Percentiles rank a stretch among this genome's conserved stretches.
Evolutionary conservation across 371 early-diverging fungal genomes (phyloP).

Genomic region (Mucor irregularis): DNA sequence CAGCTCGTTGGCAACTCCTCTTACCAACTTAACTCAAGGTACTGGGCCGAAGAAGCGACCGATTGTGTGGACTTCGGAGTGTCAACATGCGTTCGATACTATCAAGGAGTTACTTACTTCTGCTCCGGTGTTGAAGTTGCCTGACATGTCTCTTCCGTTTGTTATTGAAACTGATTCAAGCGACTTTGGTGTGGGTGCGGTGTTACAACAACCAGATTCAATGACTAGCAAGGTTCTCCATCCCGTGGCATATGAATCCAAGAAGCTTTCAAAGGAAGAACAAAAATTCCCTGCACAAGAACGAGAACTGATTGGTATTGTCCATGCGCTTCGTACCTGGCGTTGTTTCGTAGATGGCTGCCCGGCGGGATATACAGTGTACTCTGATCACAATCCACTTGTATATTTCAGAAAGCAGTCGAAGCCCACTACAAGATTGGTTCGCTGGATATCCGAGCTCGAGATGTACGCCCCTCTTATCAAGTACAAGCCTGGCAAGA

Average conservation of each 20-base stretch:
- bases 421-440: slow-evolving; percentile 24
- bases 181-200: not conserved
- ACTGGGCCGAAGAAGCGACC: slow-evolving; percentile 19
- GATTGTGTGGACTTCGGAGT: slow-evolving; percentile 16
- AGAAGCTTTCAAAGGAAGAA: slow-evolving; percentile 30
- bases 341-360: slow-evolving; percentile 28
- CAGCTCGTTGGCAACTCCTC: slow-evolving; percentile 35
- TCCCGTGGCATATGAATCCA: slow-evolving; percentile 18
- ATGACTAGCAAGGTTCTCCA: not conserved
- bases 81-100: slow-evolving; percentile 9
- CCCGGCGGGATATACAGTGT: slow-evolving; percentile 13
- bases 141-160: not conserved
- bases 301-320: slow-evolving; percentile 33
- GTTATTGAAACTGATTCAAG: not conserved
- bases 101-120: not conserved
- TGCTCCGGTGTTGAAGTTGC: not conserved
- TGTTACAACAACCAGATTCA: not conserved
- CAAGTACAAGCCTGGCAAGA: slow-evolving; percentile 27
- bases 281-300: slow-evolving; percentile 33
- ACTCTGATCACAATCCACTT: slow-evolving; percentile 28
- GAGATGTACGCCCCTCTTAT: slow-evolving; percentile 25
- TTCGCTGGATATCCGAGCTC: slow-evolving; percentile 20
- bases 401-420: slow-evolving; percentile 21
- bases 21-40: slow-evolving; percentile 37
- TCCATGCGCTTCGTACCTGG: slow-evolving; percentile 34